Percentiles rank a stretch among this genome's conserved stretches.
Conservation (phyloP, 345 rosid species). For the Pistacia atlantica region DNA sequence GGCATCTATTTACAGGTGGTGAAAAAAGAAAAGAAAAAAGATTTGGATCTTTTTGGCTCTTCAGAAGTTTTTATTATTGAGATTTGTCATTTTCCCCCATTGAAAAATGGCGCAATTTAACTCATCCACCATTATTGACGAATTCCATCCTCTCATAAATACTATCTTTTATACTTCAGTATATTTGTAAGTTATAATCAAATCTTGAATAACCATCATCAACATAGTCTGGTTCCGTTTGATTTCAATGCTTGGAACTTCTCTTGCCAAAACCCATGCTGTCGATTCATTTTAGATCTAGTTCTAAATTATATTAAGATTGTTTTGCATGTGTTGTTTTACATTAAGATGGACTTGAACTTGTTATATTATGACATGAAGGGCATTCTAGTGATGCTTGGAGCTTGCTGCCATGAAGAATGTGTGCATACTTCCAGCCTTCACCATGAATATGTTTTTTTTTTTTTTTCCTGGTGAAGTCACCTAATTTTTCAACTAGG, state of each 20-base stretch:
- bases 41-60: not conserved
- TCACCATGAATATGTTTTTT: not conserved
- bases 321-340: not conserved
- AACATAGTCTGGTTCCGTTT: not conserved
- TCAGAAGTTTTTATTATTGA: not conserved
- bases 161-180: not conserved
- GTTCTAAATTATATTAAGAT: not conserved
- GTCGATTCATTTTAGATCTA: not conserved
- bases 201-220: not conserved
- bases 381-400: not conserved
- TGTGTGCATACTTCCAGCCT: not conserved
- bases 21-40: not conserved
- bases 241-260: not conserved
- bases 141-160: not conserved
- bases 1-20: not conserved
- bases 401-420: not conserved
- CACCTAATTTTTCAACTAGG: not conserved
- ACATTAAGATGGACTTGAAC: not conserved
- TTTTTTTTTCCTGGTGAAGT: not conserved
- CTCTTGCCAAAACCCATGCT: not conserved
- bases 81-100: not conserved
- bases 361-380: not conserved
- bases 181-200: not conserved
- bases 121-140: constrained; percentile 1
- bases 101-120: not conserved